A percentile compares a stretch with the other conserved stretches of the same genome.
Conservation (phyloP, 2,329 filamentous ascomycete species). For the Chrysoporthe puriensis region DNA sequence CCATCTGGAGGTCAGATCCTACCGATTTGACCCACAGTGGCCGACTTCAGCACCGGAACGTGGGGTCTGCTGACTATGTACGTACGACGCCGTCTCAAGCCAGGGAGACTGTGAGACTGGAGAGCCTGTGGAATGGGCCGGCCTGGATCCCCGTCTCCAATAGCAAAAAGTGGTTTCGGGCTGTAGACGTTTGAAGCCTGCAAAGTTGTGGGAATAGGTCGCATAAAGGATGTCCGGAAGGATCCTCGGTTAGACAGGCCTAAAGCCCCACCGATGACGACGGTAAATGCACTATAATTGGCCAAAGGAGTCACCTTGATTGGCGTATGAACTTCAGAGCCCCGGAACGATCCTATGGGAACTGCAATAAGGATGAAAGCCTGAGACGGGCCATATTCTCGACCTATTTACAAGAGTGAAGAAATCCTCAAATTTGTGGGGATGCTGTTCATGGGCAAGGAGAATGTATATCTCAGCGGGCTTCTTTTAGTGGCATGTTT, state of each 20-base stretch:
- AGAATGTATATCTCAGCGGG: not conserved
- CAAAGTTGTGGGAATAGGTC: not conserved
- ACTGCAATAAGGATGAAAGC: not conserved
- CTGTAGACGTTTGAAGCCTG: not conserved
- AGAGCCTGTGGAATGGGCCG: not conserved
- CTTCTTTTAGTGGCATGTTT: not conserved
- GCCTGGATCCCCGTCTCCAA: not conserved
- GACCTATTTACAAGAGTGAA: not conserved
- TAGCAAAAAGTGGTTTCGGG: not conserved
- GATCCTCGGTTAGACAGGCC: not conserved
- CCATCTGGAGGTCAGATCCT: not conserved
- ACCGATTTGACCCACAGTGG: not conserved
- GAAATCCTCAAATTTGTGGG: not conserved
- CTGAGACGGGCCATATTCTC: not conserved
- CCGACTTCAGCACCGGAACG: not conserved
- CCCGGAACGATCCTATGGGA: not conserved
- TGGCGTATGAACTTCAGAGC: not conserved
- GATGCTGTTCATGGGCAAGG: not conserved
- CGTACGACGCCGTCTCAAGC: conserved; percentile 1
- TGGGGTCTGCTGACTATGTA: not conserved
- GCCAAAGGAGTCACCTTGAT: not conserved
- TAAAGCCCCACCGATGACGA: not conserved
- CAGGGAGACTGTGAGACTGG: not conserved
- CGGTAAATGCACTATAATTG: not conserved
- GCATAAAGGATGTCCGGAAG: not conserved